Evolutionary conservation across 1,139 yeast species (phyloP).

Genomic region (Blastobotrys arbuscula): DNA sequence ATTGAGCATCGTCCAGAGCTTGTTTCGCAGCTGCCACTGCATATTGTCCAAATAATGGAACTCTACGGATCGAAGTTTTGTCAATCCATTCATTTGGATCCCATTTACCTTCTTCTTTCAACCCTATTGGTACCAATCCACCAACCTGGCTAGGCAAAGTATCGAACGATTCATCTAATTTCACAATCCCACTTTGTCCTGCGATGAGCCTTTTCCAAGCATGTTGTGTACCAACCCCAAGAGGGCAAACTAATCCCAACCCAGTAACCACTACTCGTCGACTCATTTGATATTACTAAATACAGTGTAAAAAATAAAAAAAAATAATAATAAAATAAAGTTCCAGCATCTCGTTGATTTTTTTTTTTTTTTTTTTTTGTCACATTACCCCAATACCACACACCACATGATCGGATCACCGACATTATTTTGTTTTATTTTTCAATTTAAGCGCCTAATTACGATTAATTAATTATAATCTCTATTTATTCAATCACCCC

Average conservation of each 20-base stretch:
- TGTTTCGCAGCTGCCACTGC: constrained; percentile 73
- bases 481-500: not conserved
- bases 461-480: too few relatives aligned
- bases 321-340: too few relatives aligned
- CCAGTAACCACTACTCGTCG: constrained; percentile 88
- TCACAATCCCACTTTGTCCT: constrained; percentile 34
- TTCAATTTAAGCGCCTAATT: too few relatives aligned
- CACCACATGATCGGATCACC: too few relatives aligned
- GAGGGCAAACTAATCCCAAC: constrained; percentile 76
- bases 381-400: too few relatives aligned
- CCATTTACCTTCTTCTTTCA: constrained; percentile 48
- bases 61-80: constrained; percentile 42
- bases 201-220: constrained; percentile 36
- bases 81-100: constrained; percentile 35
- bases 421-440: too few relatives aligned
- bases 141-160: constrained; percentile 71
- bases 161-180: constrained; percentile 46
- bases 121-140: constrained; percentile 63
- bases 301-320: not conserved
- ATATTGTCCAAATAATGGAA: constrained; percentile 71
- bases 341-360: too few relatives aligned
- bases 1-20: constrained; percentile 65
- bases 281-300: not conserved
- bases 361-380: too few relatives aligned
- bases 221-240: constrained; percentile 48